Evolutionary conservation across 2,329 filamentous ascomycete species (phyloP).

Genomic region (Fusarium chlamydosporum): DNA sequence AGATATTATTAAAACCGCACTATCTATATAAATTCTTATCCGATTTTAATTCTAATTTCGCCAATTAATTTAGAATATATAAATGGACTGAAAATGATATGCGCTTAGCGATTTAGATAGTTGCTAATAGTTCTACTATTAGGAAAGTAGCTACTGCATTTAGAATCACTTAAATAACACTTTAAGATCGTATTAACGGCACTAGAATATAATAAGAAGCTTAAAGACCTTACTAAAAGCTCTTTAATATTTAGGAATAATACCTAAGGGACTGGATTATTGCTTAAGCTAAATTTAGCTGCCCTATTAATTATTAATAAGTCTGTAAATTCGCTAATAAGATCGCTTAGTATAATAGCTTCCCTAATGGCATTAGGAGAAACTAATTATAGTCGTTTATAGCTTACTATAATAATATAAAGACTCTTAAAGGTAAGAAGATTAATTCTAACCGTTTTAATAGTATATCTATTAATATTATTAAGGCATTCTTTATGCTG

Average conservation of each 20-base stretch:
- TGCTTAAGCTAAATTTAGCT: not conserved
- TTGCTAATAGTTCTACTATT: too few species aligned
- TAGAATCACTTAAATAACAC: not conserved
- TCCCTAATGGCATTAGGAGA: not conserved
- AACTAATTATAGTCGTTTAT: not conserved
- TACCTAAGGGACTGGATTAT: not conserved
- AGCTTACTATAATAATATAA: not conserved
- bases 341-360: too few species aligned
- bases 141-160: too few species aligned
- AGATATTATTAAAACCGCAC: too few species aligned
- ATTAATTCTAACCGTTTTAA: not conserved
- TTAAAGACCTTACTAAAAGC: not conserved
- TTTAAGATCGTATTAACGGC: not conserved
- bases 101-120: accelerated
- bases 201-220: not conserved
- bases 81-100: too few species aligned
- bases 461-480: not conserved
- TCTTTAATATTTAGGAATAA: not conserved
- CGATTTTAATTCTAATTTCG: too few species aligned
- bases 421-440: not conserved
- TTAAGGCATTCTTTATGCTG: not conserved
- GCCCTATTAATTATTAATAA: not conserved
- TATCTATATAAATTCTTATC: too few species aligned
- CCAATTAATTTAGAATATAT: too few species aligned
- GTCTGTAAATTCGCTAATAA: not conserved